Percentiles rank a stretch among this genome's conserved stretches.
Evolutionary conservation across 2,329 filamentous ascomycete species (phyloP).

Genomic region (Fusarium palustre): DNA sequence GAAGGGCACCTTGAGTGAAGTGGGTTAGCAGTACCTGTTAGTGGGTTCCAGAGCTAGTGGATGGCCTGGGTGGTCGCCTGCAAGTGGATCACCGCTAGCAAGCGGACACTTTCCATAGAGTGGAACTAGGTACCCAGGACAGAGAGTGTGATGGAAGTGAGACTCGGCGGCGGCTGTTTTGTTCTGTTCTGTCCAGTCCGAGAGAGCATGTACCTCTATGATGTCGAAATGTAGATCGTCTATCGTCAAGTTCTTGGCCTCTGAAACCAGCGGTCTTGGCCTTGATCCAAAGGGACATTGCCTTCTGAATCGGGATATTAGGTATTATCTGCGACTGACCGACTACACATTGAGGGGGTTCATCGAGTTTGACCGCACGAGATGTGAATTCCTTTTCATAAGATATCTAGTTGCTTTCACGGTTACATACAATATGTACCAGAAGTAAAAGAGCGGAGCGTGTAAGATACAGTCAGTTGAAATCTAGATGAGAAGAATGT

Average conservation of each 20-base stretch:
- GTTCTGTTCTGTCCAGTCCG: conserved; percentile 1
- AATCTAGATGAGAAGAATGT: conserved; percentile 23
- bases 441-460: conserved; percentile 10
- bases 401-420: not conserved
- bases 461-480: conserved; percentile 1
- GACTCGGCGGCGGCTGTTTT: conserved; percentile 15
- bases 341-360: not conserved
- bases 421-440: not conserved
- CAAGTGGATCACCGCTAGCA: conserved; percentile 47
- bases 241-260: conserved; percentile 32
- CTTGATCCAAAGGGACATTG: conserved; percentile 21
- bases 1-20: conserved; percentile 25
- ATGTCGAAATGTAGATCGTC: conserved; percentile 37
- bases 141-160: conserved; percentile 1
- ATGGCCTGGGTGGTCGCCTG: conserved; percentile 46
- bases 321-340: not conserved
- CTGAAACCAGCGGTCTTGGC: conserved; percentile 27
- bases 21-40: conserved; percentile 26
- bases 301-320: conserved; percentile 9
- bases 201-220: conserved; percentile 29
- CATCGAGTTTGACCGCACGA: not conserved
- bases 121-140: not conserved
- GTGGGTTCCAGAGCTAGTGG: conserved; percentile 43
- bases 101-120: conserved; percentile 34
- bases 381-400: conserved; percentile 6